Evolutionary conservation across 805 yeast genomes (phyloP), one percentile per base, ranked within the genome.

Genomic region (Kuraishia cidri): DNA sequence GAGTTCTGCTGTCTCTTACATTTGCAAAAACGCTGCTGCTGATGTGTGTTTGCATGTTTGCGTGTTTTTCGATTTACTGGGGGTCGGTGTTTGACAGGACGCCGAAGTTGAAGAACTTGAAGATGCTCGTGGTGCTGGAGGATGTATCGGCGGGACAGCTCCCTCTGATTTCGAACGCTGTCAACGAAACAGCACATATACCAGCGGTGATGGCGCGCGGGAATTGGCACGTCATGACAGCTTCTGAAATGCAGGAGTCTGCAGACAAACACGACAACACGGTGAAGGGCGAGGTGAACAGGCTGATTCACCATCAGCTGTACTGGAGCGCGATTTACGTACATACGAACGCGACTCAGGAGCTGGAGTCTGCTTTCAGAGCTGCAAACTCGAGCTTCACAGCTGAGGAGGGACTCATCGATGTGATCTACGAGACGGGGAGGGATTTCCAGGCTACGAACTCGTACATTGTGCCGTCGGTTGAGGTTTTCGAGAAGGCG

Each of bases 321-420:
- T 78, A 65, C 45, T 82, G 90, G 92, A 65, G 70, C 16, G 69
- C 80, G 0, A 56, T 79, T 23, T 69, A 73, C 39, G 70, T 80
- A 22, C 44, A 49, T 13, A 52, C 63, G 10, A 66, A 72, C 44
- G 72, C 81, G 1, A 61, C 75, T 4, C 43, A 43, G 17, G 43
- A 52, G 23, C 48, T 63, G 14, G 38, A 42, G 19, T 34, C 37
- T 11, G 64, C 63, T 1, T 50, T 63, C 32, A 50, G 47, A 30
- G 42, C 50, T 9, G 38, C 50, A 43, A 20, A 20, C 23, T 46
- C 48, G 32, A 49, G 62, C 37, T 23, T 55, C 7, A 33, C 43
- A 4, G 50, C 63, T 31, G 50, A 48, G 30, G 38, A 50, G 43
- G 46, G 49, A 32, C 43, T 64, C 26, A 50, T 72, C 6, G 40